Percentiles rank a stretch among this genome's conserved stretches.
These are phyloP conservation scores for Ophiostoma sp. DNA, from an alignment of 2,329 filamentous ascomycete species.

Conservation along the genomic window DNA sequence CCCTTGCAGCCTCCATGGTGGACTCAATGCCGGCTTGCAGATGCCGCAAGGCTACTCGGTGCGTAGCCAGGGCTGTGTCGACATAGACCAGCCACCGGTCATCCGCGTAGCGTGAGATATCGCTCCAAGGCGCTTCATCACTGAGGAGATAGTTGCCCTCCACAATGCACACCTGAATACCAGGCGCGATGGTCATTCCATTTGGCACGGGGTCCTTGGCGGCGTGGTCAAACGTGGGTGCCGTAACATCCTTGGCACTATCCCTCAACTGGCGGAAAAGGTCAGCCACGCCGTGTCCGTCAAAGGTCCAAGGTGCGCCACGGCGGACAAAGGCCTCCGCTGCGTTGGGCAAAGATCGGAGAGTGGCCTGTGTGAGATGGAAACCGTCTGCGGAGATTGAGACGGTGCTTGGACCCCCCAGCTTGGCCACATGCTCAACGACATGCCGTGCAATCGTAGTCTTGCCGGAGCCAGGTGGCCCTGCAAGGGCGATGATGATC, in stretches of 20 bases:
- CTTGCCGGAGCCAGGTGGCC: slow-evolving; percentile 30
- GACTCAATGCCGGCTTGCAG: slow-evolving; percentile 39
- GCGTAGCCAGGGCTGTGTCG: not conserved
- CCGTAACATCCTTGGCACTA: not conserved
- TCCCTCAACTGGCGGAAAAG: slow-evolving; percentile 24
- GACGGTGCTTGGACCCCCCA: slow-evolving; percentile 27
- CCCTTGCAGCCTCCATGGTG: slow-evolving; percentile 34
- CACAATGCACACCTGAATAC: not conserved
- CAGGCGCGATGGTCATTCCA: not conserved
- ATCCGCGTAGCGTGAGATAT: not conserved
- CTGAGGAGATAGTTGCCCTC: not conserved
- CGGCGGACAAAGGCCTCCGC: slow-evolving; percentile 33
- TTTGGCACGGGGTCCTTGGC: not conserved
- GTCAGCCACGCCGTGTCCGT: slow-evolving; percentile 29
- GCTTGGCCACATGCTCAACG: slow-evolving; percentile 20
- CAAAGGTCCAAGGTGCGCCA: slow-evolving; percentile 36
- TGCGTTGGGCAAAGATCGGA: slow-evolving; percentile 31
- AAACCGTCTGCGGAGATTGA: not conserved
- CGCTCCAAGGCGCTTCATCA: not conserved
- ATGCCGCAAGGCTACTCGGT: slow-evolving; percentile 32
- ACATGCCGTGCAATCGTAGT: slow-evolving; percentile 29
- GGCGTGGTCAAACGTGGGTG: not conserved
- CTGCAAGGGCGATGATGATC: slow-evolving; percentile 29
- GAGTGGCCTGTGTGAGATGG: not conserved
- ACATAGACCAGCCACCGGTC: not conserved